Evolutionary conservation across 371 early-diverging fungal species (phyloP).

Genomic region (Mucor circinelloides): DNA sequence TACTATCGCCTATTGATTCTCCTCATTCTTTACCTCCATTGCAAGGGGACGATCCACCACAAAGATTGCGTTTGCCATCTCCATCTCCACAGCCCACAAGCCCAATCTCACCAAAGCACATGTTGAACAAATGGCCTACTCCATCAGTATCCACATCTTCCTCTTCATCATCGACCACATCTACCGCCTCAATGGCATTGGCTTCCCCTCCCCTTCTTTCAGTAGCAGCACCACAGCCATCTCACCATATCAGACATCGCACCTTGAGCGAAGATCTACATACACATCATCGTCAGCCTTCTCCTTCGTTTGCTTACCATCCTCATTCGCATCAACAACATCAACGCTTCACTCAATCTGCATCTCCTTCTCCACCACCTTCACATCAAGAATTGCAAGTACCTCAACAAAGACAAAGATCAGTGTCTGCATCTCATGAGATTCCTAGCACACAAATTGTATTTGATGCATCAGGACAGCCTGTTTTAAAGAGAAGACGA

Average conservation of each 20-base stretch:
- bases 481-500: slow-evolving; percentile 44
- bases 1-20: slow-evolving; percentile 16
- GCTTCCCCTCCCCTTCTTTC: background rate
- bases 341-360: background rate
- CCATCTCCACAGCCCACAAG: slow-evolving; percentile 18
- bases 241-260: background rate
- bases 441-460: slow-evolving; percentile 17
- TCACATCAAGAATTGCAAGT: background rate
- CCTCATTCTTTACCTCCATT: slow-evolving; percentile 20
- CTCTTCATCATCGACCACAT: slow-evolving; percentile 9
- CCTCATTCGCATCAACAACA: background rate
- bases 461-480: slow-evolving; percentile 28
- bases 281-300: background rate
- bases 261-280: background rate
- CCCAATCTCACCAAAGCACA: slow-evolving; percentile 5
- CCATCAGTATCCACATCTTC: background rate
- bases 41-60: slow-evolving; percentile 32
- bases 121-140: background rate
- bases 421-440: slow-evolving; percentile 14
- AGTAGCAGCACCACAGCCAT: slow-evolving; percentile 2
- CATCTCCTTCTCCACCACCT: background rate
- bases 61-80: slow-evolving; percentile 15
- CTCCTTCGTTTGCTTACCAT: no score
- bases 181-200: background rate
- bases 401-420: background rate